Base-by-base conservation (phyloP, 306 rosid genomes). In the Pterocarpus macrocarpus region DNA sequence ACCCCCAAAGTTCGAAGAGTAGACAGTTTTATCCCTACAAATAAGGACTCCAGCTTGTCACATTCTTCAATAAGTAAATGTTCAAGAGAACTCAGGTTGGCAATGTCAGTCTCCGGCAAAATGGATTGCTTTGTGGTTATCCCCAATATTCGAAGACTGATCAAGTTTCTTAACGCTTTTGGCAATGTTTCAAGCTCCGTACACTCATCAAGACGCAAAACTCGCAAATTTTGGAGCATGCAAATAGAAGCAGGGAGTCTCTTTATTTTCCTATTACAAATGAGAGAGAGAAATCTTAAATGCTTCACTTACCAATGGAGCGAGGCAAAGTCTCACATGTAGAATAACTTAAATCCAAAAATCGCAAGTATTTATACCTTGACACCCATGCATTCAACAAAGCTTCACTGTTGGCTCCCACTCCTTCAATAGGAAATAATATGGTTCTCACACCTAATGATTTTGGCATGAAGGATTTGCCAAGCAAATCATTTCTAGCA, bases 281-380 rank as follows among this genome's bases (percentile, higher is more conserved):
- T 35, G 15, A 80, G 68, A n/a, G 61, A 52, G 12, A 80, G 56
- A 85, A 38, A 16, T 5, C 10, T 63, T 63, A 80, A 39, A 72
- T 36, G 73, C 32, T 36, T 64, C 73, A 16, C 73, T 76, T 63
- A 11, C 63, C 63, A 49, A 76, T 47, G 49, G 33, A 76, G 1
- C 2, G 17, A 16, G 80, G 73, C 45, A 80, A 63, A 41, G 36
- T 32, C 28, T 71, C 33, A 38, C 13, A 71, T 3, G 70, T 15
- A 71, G 83, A 71, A 71, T 80, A 57, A 22, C 47, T 71, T 39
- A 71, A 52, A 71, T 80, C 73, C 32, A 71, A 39, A 71, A 61
- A 22, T 1, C 57, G 33, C 55, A 80, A 30, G 65, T 10, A 14
- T 62, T 35, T 61, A n/a, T 10, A 70, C 8, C 17, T 5, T 61